Conservation (phyloP, 495 filamentous ascomycete genomes). For the Penicillium antarcticum region DNA sequence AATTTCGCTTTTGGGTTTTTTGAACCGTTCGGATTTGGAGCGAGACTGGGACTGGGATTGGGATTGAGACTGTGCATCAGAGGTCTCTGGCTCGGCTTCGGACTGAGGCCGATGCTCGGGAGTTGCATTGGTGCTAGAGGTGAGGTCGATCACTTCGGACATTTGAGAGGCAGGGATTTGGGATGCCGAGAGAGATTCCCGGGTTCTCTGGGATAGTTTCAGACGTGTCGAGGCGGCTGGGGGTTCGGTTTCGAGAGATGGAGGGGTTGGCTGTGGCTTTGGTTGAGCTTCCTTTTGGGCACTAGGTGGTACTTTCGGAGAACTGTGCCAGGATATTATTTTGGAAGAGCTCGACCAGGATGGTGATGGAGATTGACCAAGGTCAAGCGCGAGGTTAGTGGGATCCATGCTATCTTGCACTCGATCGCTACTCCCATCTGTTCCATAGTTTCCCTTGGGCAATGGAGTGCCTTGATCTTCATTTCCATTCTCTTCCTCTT, state of each 20-base stretch:
- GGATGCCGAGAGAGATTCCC: background rate
- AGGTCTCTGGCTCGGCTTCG: background rate
- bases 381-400: background rate
- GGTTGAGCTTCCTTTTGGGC: slow-evolving; percentile 9
- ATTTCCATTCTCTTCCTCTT: background rate
- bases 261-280: slow-evolving; percentile 1
- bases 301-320: slow-evolving; percentile 13
- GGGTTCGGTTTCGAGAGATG: slow-evolving; percentile 2
- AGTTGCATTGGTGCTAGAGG: slow-evolving; percentile 36
- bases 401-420: slow-evolving; percentile 1
- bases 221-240: slow-evolving; percentile 12
- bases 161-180: slow-evolving; percentile 19
- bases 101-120: slow-evolving; percentile 14
- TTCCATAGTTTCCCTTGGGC: no score
- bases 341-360: slow-evolving; percentile 13
- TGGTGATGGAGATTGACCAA: background rate
- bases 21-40: slow-evolving; percentile 24
- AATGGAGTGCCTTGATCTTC: slow-evolving; percentile 5
- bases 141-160: slow-evolving; percentile 42
- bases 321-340: no score
- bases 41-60: background rate
- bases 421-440: background rate
- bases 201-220: background rate
- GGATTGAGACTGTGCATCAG: no score
- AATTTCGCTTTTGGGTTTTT: slow-evolving; percentile 38